These are phyloP conservation scores for Ramaria sp. DNA, from an alignment of 768 basidiomycete genomes.

Conservation along the genomic window DNA sequence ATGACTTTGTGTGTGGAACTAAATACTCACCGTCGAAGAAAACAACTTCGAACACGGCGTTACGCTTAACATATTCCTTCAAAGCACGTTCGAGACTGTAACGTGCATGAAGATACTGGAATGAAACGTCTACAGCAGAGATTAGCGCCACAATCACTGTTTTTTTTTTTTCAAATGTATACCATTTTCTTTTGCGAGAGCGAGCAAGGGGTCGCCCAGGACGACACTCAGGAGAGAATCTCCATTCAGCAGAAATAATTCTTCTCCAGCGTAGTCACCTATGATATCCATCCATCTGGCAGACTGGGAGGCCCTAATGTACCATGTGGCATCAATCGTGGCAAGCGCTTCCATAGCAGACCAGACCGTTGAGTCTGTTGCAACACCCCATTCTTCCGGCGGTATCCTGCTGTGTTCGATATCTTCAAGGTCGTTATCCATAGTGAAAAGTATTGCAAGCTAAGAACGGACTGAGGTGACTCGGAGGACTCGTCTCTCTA, in stretches of 20 bases:
- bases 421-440: no score
- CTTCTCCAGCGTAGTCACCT: constrained; percentile 59
- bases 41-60: constrained; percentile 48
- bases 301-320: constrained; percentile 21
- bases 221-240: constrained; percentile 50
- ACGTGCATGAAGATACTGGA: constrained; percentile 55
- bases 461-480: no score
- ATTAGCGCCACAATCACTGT: not conserved
- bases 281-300: constrained; percentile 59
- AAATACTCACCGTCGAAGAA: constrained; percentile 43
- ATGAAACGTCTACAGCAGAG: constrained; percentile 31
- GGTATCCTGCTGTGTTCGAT: no score
- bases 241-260: constrained; percentile 60
- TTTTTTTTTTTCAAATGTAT: constrained; percentile 21
- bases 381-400: no score
- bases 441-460: no score
- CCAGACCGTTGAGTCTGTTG: not conserved
- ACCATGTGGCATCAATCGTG: constrained; percentile 30
- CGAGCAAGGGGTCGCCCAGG: constrained; percentile 50
- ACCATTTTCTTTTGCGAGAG: constrained; percentile 33
- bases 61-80: constrained; percentile 35
- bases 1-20: not conserved
- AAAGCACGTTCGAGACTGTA: constrained; percentile 43
- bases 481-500: no score
- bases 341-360: constrained; percentile 15